Percentiles rank a stretch among this genome's conserved stretches.
These are phyloP conservation scores for Daldinia loculata DNA, from an alignment of 495 filamentous ascomycete species.

Conservation along the genomic window DNA sequence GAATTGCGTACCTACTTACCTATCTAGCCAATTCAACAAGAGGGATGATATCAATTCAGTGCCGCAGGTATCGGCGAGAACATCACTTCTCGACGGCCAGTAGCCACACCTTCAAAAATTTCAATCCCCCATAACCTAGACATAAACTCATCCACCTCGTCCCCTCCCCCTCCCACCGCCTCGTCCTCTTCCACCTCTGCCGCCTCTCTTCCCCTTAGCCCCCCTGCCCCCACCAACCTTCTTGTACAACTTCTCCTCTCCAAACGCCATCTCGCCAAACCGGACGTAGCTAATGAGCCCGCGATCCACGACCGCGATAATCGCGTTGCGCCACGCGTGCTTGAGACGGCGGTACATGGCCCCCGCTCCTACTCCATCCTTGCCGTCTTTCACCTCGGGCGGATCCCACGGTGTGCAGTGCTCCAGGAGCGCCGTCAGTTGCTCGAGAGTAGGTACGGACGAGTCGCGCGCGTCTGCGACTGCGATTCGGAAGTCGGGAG, in stretches of 20 bases:
- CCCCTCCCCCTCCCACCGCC: slow-evolving; percentile 1
- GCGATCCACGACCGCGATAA: slow-evolving; percentile 88
- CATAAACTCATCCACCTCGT: background rate
- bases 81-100: background rate
- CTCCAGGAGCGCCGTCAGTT: slow-evolving; percentile 74
- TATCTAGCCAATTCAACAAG: background rate
- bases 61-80: background rate
- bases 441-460: slow-evolving; percentile 71
- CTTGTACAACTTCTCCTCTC: slow-evolving; percentile 74
- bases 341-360: slow-evolving; percentile 74
- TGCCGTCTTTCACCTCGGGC: slow-evolving; percentile 57
- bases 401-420: slow-evolving; percentile 69
- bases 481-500: slow-evolving; percentile 82
- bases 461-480: slow-evolving; percentile 80
- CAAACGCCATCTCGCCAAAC: slow-evolving; percentile 81
- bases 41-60: background rate
- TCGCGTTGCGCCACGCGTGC: slow-evolving; percentile 82
- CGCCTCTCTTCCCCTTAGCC: slow-evolving; percentile 53
- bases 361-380: slow-evolving; percentile 46
- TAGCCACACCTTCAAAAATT: too few relatives aligned
- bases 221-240: slow-evolving; percentile 46
- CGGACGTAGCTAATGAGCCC: slow-evolving; percentile 89
- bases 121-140: background rate
- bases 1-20: background rate
- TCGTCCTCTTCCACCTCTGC: slow-evolving; percentile 52